Conservation (phyloP, 129 eudicot species). For the Tagetes erecta region DNA sequence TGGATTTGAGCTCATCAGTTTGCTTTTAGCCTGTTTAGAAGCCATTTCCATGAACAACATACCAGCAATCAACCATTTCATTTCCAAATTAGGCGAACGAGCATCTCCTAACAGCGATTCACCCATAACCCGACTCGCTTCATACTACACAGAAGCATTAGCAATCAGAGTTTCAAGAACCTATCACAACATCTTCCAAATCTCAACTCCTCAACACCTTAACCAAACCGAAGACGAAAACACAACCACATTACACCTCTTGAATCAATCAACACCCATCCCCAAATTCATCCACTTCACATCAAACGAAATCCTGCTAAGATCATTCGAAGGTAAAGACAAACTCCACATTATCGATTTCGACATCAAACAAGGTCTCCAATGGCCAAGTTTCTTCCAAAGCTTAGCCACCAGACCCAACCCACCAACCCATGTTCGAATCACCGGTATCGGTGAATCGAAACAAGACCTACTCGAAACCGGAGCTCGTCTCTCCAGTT, state of each 20-base stretch:
- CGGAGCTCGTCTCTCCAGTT: slow-evolving; percentile 61
- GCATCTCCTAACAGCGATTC: slow-evolving; percentile 80
- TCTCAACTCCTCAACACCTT: slow-evolving; percentile 52
- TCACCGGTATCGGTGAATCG: slow-evolving; percentile 85
- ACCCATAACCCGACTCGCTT: slow-evolving; percentile 53
- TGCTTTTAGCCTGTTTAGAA: slow-evolving; percentile 67
- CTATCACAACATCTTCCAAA: slow-evolving; percentile 71
- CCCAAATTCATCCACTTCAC: slow-evolving; percentile 86
- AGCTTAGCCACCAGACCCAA: slow-evolving; percentile 63
- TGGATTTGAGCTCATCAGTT: slow-evolving; percentile 73
- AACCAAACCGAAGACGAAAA: slow-evolving; percentile 58
- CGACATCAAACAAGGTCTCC: slow-evolving; percentile 90
- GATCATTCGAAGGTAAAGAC: slow-evolving; percentile 75
- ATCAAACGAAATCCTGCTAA: slow-evolving; percentile 73
- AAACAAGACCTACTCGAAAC: slow-evolving; percentile 84
- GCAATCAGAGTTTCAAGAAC: slow-evolving; percentile 61
- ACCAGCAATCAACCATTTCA: slow-evolving; percentile 49
- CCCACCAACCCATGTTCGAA: slow-evolving; percentile 81
- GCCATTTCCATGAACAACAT: slow-evolving; percentile 65
- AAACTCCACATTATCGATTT: slow-evolving; percentile 84
- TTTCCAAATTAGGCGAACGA: slow-evolving; percentile 66
- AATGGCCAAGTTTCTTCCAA: slow-evolving; percentile 87
- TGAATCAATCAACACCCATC: slow-evolving; percentile 81
- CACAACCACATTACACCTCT: slow-evolving; percentile 53
- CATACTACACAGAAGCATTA: slow-evolving; percentile 85